Evolutionary conservation across 345 rosid species (phyloP).

Genomic region (Heritiera fomes): DNA sequence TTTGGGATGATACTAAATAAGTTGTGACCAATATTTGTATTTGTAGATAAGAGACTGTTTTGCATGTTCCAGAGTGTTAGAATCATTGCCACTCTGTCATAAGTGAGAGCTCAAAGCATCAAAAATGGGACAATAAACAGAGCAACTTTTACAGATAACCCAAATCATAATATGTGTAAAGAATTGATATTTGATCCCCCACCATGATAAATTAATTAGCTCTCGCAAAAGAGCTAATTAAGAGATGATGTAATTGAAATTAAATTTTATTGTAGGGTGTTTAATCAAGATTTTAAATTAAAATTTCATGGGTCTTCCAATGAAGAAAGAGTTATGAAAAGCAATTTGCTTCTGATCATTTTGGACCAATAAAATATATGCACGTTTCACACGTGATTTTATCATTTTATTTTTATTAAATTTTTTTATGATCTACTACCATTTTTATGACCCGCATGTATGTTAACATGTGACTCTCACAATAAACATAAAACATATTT

Average conservation of each 20-base stretch:
- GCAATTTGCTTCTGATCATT: no score
- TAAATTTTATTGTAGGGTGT: not conserved
- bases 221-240: not conserved
- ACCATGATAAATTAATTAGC: not conserved
- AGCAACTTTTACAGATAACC: slow-evolving; percentile 2
- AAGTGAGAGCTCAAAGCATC: slow-evolving; percentile 16
- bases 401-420: no score
- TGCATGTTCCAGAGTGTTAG: slow-evolving; percentile 22
- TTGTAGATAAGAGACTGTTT: slow-evolving; percentile 6
- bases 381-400: no score
- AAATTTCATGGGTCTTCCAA: no score
- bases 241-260: not conserved
- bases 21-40: not conserved
- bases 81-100: slow-evolving; percentile 23
- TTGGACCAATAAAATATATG: no score
- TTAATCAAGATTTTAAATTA: no score
- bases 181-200: slow-evolving; percentile 11
- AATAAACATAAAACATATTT: no score
- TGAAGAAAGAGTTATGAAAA: not conserved
- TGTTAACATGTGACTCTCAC: no score
- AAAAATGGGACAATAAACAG: slow-evolving; percentile 7
- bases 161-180: not conserved
- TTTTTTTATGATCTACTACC: no score
- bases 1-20: not conserved
- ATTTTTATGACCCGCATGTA: no score